Percentiles rank a stretch among this genome's conserved stretches.
phyloP scores from a whole-genome alignment of 805 yeast species.

The Candida schatavii region DNA sequence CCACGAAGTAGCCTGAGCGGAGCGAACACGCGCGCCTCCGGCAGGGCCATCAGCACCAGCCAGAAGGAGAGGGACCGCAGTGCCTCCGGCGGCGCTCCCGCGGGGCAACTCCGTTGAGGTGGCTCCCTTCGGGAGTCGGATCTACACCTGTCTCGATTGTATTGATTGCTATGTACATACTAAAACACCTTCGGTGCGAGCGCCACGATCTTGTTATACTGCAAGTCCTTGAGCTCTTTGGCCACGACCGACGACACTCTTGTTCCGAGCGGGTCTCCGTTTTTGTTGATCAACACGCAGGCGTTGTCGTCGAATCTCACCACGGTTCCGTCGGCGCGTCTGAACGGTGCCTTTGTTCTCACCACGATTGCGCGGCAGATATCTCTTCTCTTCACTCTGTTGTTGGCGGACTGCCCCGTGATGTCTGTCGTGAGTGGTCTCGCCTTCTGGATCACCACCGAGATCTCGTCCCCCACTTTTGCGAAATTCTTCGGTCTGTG shows the following conservation, averaged over 20 bases:
- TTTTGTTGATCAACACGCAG: slow-evolving; percentile 89
- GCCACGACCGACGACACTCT: slow-evolving; percentile 91
- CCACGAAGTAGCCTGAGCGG: not conserved
- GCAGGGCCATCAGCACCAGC: too few species aligned
- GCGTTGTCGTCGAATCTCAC: slow-evolving; percentile 94
- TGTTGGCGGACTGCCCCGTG: slow-evolving; percentile 70
- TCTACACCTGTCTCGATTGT: not conserved
- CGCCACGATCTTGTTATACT: slow-evolving; percentile 80
- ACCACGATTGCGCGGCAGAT: slow-evolving; percentile 94
- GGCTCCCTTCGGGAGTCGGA: not conserved
- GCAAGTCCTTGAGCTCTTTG: slow-evolving; percentile 79
- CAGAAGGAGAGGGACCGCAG: too few species aligned
- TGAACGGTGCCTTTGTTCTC: slow-evolving; percentile 76
- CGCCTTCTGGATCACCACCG: slow-evolving; percentile 91
- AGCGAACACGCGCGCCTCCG: too few species aligned
- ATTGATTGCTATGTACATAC: too few species aligned
- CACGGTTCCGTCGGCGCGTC: slow-evolving; percentile 83
- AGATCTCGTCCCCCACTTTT: slow-evolving; percentile 85
- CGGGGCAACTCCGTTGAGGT: too few species aligned
- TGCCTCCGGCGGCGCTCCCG: too few species aligned
- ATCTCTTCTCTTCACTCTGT: slow-evolving; percentile 91
- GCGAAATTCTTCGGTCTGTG: slow-evolving; percentile 86
- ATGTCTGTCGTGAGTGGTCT: slow-evolving; percentile 68
- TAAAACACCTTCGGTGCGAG: slow-evolving; percentile 72
- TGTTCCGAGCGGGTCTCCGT: slow-evolving; percentile 91